Conservation (phyloP, 2,329 filamentous ascomycete genomes). For the Amesomyces nigricolor region DNA sequence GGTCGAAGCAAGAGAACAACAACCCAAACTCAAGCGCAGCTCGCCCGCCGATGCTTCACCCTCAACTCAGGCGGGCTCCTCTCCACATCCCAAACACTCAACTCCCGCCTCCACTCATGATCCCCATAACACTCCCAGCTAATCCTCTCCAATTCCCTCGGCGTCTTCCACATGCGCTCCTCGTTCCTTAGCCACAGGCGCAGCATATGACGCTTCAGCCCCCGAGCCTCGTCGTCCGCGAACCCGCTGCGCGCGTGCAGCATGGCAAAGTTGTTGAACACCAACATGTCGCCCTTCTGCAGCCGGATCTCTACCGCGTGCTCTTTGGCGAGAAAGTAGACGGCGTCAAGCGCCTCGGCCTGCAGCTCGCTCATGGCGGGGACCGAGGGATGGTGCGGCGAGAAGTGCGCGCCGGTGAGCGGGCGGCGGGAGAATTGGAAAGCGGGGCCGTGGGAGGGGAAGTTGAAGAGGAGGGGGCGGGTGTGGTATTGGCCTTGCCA, state of each 20-base stretch:
- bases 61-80: constrained; percentile 22
- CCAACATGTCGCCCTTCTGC: constrained; percentile 20
- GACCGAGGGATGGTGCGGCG: constrained; percentile 21
- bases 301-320: constrained; percentile 18
- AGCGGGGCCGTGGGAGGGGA: constrained; percentile 19
- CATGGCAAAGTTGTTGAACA: constrained; percentile 26
- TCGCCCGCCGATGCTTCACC: constrained; percentile 20
- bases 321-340: constrained; percentile 21
- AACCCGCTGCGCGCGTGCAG: constrained; percentile 24
- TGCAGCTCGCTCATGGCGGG: constrained; percentile 25
- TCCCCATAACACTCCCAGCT: constrained; percentile 24
- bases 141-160: constrained; percentile 15
- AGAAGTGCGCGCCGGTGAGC: constrained; percentile 22
- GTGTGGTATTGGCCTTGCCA: constrained; percentile 22
- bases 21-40: not conserved
- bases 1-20: too few relatives aligned
- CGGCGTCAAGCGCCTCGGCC: constrained; percentile 24
- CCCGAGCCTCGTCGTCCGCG: constrained; percentile 10
- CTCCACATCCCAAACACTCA: constrained; percentile 23
- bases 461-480: constrained; percentile 23
- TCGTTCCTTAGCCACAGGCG: constrained; percentile 25
- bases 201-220: constrained; percentile 19
- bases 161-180: constrained; percentile 14
- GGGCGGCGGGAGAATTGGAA: constrained; percentile 27
- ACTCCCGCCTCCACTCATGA: constrained; percentile 14